Evolutionary conservation across 2,329 filamentous ascomycete genomes (phyloP).

Genomic region (Colletotrichum tamarilloi): DNA sequence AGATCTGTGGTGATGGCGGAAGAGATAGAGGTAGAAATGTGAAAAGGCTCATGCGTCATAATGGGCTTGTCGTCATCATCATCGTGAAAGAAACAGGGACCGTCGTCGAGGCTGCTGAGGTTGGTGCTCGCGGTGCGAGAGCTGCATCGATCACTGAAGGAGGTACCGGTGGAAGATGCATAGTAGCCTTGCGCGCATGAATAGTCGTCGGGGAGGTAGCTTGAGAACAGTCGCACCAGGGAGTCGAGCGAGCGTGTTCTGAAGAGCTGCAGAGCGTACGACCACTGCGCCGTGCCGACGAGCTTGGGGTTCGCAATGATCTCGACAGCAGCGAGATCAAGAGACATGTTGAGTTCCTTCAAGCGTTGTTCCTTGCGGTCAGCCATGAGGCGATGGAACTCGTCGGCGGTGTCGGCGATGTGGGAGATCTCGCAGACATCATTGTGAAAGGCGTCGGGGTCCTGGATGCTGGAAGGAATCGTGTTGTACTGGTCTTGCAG

Average conservation of each 20-base stretch:
- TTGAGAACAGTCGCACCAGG: slow-evolving; percentile 69
- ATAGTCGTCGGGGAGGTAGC: slow-evolving; percentile 65
- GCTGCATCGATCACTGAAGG: slow-evolving; percentile 52
- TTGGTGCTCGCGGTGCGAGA: slow-evolving; percentile 50
- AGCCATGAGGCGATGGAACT: slow-evolving; percentile 66
- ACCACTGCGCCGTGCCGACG: slow-evolving; percentile 70
- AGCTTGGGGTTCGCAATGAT: slow-evolving; percentile 70
- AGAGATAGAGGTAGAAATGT: slow-evolving; percentile 43
- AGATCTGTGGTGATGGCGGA: slow-evolving; percentile 45
- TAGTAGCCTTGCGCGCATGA: slow-evolving; percentile 51
- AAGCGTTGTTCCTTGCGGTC: slow-evolving; percentile 65
- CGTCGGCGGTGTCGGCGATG: slow-evolving; percentile 59
- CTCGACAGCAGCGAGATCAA: slow-evolving; percentile 69
- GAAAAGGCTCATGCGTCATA: slow-evolving; percentile 59
- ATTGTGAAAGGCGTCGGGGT: slow-evolving; percentile 70
- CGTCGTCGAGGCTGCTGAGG: slow-evolving; percentile 51
- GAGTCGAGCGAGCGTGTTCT: slow-evolving; percentile 69
- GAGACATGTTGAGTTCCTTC: slow-evolving; percentile 64
- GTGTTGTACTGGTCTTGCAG: slow-evolving; percentile 72
- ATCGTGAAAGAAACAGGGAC: slow-evolving; percentile 55
- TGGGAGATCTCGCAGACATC: slow-evolving; percentile 69
- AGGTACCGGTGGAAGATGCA: slow-evolving; percentile 49
- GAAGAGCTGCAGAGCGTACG: slow-evolving; percentile 68
- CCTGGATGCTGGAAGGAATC: slow-evolving; percentile 64
- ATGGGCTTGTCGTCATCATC: slow-evolving; percentile 47